phyloP scores from a whole-genome alignment of 176 grass and related monocot species.

The Tuctoria greenei region DNA sequence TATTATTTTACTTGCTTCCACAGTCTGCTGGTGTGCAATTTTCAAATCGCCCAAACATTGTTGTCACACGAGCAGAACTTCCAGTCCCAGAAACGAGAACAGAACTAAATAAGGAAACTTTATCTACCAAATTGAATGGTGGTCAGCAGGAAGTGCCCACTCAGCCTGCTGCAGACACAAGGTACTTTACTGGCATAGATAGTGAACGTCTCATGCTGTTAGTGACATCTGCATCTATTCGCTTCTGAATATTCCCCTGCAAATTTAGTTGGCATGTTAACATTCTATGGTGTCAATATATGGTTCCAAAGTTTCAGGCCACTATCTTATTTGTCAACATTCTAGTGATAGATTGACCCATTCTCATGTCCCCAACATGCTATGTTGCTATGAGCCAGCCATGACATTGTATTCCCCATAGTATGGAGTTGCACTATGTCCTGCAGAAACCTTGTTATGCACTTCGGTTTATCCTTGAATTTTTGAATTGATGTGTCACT shows the following conservation, averaged over 20 bases:
- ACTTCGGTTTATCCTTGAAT: background rate
- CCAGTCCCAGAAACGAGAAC: conserved; percentile 43
- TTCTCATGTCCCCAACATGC: background rate
- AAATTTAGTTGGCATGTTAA: background rate
- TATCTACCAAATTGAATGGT: conserved; percentile 42
- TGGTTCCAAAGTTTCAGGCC: background rate
- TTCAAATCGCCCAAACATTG: conserved; percentile 53
- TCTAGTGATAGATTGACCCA: background rate
- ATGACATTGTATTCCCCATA: background rate
- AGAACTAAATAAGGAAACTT: conserved; percentile 35
- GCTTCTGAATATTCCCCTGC: background rate
- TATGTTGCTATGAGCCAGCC: background rate
- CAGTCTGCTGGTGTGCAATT: conserved; percentile 85
- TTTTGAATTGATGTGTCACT: background rate
- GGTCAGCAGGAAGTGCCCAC: conserved; percentile 45
- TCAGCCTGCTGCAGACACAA: conserved; percentile 56
- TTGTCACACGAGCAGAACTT: conserved; percentile 47
- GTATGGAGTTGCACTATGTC: background rate
- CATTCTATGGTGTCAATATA: background rate
- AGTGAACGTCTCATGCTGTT: conserved; percentile 2
- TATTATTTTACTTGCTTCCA: conserved; percentile 21
- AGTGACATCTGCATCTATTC: background rate
- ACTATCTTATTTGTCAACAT: background rate
- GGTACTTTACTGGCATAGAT: conserved; percentile 43
- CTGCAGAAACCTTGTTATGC: background rate